Evolutionary conservation across 2,329 filamentous ascomycete genomes (phyloP).

Genomic region (Hypoxylon sp.): DNA sequence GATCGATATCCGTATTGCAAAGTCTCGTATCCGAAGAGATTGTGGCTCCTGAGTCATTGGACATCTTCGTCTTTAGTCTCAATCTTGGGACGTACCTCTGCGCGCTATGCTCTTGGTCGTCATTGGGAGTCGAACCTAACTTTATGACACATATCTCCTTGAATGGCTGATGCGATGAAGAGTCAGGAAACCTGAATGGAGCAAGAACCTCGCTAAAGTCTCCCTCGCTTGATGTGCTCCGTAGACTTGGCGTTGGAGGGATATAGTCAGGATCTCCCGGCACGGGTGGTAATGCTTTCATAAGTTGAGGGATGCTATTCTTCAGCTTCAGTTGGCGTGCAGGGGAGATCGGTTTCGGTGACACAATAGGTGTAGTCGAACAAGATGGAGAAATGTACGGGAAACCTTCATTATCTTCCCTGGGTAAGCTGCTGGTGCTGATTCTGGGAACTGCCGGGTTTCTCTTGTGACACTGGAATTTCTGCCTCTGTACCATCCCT

Average conservation of each 20-base stretch:
- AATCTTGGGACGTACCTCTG: constrained; percentile 49
- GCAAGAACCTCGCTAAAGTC: constrained; percentile 51
- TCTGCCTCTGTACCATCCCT: constrained; percentile 18
- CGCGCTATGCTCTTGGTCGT: constrained; percentile 8
- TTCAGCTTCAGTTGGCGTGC: constrained; percentile 61
- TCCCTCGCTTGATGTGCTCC: constrained; percentile 44
- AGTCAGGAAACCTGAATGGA: constrained; percentile 47
- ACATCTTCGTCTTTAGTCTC: constrained; percentile 48
- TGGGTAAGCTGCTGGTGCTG: constrained; percentile 47
- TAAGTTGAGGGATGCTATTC: constrained; percentile 66
- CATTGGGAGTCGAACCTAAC: background rate
- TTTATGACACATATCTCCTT: constrained; percentile 3
- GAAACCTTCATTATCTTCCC: constrained; percentile 48
- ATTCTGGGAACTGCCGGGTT: constrained; percentile 50
- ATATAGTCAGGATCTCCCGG: constrained; percentile 54
- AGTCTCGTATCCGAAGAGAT: constrained; percentile 27
- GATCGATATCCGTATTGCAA: constrained; percentile 31
- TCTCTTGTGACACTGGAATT: constrained; percentile 49
- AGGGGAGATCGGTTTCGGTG: constrained; percentile 66
- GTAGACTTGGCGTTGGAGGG: constrained; percentile 42
- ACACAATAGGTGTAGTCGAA: constrained; percentile 57
- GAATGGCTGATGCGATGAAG: constrained; percentile 16
- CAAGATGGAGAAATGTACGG: constrained; percentile 51
- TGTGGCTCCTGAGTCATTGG: constrained; percentile 39
- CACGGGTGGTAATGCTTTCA: constrained; percentile 66